Conservation (phyloP, 2,329 filamentous ascomycete species). For the Fusarium caatingaense region DNA sequence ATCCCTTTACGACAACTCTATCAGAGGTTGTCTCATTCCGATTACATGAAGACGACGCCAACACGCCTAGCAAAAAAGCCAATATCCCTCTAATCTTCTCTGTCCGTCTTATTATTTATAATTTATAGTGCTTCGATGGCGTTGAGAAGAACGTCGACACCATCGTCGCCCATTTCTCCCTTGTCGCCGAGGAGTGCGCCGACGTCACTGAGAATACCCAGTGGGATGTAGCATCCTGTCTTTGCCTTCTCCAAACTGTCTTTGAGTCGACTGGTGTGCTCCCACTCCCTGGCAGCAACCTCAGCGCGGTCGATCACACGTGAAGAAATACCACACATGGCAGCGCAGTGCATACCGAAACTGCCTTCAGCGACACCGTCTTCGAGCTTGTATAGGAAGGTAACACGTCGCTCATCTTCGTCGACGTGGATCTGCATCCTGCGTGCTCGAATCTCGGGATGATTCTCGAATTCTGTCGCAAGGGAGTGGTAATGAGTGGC, state of each 20-base stretch:
- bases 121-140: slow-evolving; percentile 66
- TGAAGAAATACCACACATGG: slow-evolving; percentile 93
- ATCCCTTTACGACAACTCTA: slow-evolving; percentile 29
- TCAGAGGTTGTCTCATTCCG: slow-evolving; percentile 18
- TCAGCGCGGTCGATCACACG: slow-evolving; percentile 89
- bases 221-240: slow-evolving; percentile 81
- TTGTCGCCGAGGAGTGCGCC: slow-evolving; percentile 76
- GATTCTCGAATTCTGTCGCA: slow-evolving; percentile 87
- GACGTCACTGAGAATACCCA: slow-evolving; percentile 90
- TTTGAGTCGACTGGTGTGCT: slow-evolving; percentile 91
- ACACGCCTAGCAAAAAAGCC: slow-evolving; percentile 27
- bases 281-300: slow-evolving; percentile 89
- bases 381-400: slow-evolving; percentile 95
- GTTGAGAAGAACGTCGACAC: slow-evolving; percentile 68
- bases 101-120: neutral
- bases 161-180: slow-evolving; percentile 61
- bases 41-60: slow-evolving; percentile 33
- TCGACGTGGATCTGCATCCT: slow-evolving; percentile 97
- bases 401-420: slow-evolving; percentile 84
- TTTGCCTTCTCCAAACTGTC: slow-evolving; percentile 87
- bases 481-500: slow-evolving; percentile 97
- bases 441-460: slow-evolving; percentile 87
- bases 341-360: slow-evolving; percentile 98
- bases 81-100: neutral
- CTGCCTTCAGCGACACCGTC: slow-evolving; percentile 94